Evolutionary conservation across 768 basidiomycete species (phyloP).

Genomic region (Mycena olivaceomarginata): DNA sequence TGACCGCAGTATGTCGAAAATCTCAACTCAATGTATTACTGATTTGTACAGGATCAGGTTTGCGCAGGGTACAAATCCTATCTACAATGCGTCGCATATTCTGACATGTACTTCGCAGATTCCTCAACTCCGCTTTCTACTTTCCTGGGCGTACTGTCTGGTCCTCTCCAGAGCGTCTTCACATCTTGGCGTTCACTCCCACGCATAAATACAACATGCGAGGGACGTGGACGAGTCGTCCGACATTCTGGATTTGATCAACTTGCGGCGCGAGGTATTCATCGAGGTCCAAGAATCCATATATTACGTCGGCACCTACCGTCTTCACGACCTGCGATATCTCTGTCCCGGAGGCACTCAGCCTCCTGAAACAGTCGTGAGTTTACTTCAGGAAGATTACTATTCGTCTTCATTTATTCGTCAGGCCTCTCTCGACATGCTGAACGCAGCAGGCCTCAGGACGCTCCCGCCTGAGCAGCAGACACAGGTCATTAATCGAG

Average conservation of each 20-base stretch:
- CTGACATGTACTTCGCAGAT: neutral
- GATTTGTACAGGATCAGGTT: neutral
- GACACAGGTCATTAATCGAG: neutral
- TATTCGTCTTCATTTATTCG: too few relatives aligned
- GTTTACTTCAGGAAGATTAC: neutral
- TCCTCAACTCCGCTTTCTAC: neutral
- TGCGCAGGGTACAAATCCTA: neutral
- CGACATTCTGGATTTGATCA: neutral
- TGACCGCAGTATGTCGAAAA: neutral
- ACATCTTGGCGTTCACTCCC: neutral
- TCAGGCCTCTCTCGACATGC: neutral
- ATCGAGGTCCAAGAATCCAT: conserved; percentile 2
- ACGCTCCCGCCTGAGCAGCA: neutral
- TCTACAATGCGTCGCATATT: neutral
- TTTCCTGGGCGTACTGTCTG: neutral
- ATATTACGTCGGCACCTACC: conserved; percentile 16
- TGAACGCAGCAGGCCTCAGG: neutral
- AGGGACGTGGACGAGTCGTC: neutral
- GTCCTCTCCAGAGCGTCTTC: neutral
- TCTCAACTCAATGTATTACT: neutral
- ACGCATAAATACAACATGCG: neutral
- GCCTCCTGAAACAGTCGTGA: neutral
- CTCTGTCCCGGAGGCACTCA: conserved; percentile 13
- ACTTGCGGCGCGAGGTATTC: conserved; percentile 14
- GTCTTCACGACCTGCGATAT: neutral